Evolutionary conservation across 2,329 filamentous ascomycete species (phyloP).

Genomic region (Penicillium sp.): DNA sequence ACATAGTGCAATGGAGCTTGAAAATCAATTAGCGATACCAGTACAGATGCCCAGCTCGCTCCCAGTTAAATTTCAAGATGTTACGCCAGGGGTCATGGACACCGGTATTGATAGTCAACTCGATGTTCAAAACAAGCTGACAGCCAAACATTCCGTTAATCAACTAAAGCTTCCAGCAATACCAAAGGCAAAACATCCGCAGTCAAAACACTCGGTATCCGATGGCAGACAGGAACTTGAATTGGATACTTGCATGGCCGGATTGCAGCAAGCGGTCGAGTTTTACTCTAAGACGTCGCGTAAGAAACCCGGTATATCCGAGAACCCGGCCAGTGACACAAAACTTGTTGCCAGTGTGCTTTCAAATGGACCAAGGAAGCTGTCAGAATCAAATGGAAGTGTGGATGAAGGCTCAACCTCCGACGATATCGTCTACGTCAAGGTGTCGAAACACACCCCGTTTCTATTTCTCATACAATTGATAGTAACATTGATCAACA

Average conservation of each 20-base stretch:
- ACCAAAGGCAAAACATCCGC: too few relatives aligned
- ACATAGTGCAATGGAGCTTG: constrained; percentile 7
- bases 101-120: too few relatives aligned
- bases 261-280: not conserved
- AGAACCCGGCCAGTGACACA: too few relatives aligned
- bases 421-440: not conserved
- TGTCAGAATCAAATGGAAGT: not conserved
- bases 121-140: not conserved
- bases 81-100: not conserved
- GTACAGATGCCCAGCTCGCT: constrained; percentile 10
- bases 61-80: constrained; percentile 5
- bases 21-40: constrained; percentile 4
- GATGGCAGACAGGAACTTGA: not conserved
- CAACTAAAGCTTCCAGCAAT: not conserved
- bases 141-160: not conserved
- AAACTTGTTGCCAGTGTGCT: too few relatives aligned
- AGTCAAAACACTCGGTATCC: not conserved
- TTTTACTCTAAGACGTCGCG: not conserved
- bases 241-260: not conserved
- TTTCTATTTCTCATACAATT: not conserved
- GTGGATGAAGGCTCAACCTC: not conserved
- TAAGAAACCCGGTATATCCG: too few relatives aligned
- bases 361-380: too few relatives aligned
- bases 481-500: not conserved
- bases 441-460: not conserved